Base-by-base conservation (phyloP, 2,329 filamentous ascomycete species). In the Paecilomyces dactylethromorphus region DNA sequence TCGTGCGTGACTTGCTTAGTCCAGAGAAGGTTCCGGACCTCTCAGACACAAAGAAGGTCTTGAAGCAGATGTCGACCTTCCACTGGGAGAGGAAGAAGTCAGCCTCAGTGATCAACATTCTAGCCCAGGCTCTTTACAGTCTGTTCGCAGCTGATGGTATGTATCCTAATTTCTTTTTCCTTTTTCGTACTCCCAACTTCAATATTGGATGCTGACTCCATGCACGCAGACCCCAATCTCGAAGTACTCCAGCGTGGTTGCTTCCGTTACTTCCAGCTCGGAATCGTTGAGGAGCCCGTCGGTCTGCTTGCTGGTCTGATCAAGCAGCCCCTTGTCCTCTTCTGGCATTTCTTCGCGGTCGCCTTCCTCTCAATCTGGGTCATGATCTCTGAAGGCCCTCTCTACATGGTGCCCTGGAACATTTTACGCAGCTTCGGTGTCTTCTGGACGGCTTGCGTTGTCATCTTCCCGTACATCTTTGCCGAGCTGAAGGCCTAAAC, bases 291-390 rank as follows among this genome's bases (percentile, higher is more conserved):
- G 62, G 91, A 89, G 33, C 94, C 94, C 2, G 86, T 89, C 53
- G 89, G 90, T 31, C 79, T 99, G 60, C 81, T 99, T 8, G 91
- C 85, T 0, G 94, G 92, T 13, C 82, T 97, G 59, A 87, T 96
- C 64, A 84, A 87, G 55, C 84, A 87, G 57, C 94, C 94, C 0
- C 74, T 87, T 56, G 83, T 92, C 45, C 85, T 99, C 45, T 87
- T 94, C 66, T 90, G 89, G 72, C 94, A 99, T 76, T 99, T 99
- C 79, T 99, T 97, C 78, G 85, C 87, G 29, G 94, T 99, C 32
- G 94, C 94, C 2, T 86, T 97, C 65, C 84, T 96, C 64, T 87
- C 88, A 26, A 91, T 97, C 64, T 95, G 90, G 88, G 75, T 87
- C 51, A 75, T 87, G 63, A 79, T 81, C 70, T 69, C 81, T 69